Percentiles rank a stretch among this genome's conserved stretches.
Evolutionary conservation across 176 grass and related monocot species (phyloP).

Genomic region (Paspalum notatum): DNA sequence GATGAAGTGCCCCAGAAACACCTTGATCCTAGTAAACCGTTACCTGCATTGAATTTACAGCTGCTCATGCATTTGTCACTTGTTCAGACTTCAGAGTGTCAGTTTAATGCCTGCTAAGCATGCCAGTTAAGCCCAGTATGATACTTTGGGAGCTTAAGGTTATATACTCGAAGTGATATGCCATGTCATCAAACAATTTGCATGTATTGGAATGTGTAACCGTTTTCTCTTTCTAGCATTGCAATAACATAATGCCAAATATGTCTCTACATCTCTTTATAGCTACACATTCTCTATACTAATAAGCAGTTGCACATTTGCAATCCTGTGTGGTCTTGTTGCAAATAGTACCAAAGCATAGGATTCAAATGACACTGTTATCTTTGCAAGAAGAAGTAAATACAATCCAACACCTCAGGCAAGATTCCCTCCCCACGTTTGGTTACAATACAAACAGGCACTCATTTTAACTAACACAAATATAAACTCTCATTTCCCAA

Average conservation of each 20-base stretch:
- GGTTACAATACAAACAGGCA: conserved; percentile 41
- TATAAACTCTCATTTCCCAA: conserved; percentile 7
- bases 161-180: not conserved
- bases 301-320: conserved; percentile 28
- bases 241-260: not conserved
- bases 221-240: not conserved
- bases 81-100: conserved; percentile 1
- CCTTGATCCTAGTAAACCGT: conserved; percentile 23
- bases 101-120: not conserved
- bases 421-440: conserved; percentile 2
- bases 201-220: conserved; percentile 4
- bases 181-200: conserved; percentile 14
- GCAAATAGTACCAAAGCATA: conserved; percentile 19
- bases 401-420: conserved; percentile 12
- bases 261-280: not conserved
- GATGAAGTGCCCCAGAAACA: conserved; percentile 2
- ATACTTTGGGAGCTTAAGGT: not conserved
- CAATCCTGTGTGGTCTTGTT: conserved; percentile 16
- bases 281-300: not conserved
- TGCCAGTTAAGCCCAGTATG: conserved; percentile 12
- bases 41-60: conserved; percentile 11
- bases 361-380: not conserved
- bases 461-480: conserved; percentile 21
- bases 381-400: conserved; percentile 10
- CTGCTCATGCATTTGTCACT: conserved; percentile 31